Conservation (phyloP, 306 rosid species). For the Quercus mongolica region DNA sequence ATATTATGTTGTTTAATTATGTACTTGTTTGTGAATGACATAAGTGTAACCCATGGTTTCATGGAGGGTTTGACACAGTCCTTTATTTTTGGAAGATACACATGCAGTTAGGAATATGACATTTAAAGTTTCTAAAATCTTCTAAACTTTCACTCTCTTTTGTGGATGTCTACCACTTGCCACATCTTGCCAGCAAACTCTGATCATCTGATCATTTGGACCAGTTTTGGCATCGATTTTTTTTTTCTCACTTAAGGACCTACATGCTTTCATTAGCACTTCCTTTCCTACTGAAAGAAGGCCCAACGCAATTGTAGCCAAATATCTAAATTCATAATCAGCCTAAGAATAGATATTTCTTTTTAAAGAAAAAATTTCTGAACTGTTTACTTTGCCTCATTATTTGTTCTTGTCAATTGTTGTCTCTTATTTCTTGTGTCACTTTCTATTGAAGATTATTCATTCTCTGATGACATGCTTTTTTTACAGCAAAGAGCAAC, state of each 20-base stretch:
- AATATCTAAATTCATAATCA: not conserved
- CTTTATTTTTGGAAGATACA: not conserved
- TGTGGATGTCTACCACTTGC: not conserved
- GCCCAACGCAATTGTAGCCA: not conserved
- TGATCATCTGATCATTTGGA: not conserved
- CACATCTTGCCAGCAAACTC: not conserved
- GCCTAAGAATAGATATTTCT: not conserved
- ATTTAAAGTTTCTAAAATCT: not conserved
- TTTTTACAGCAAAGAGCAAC: constrained; percentile 77
- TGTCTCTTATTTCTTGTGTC: not conserved
- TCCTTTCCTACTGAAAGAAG: not conserved
- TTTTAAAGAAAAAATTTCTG: not conserved
- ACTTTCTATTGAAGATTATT: constrained; percentile 7
- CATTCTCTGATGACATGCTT: not conserved
- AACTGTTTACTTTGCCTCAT: not conserved
- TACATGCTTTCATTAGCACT: not conserved
- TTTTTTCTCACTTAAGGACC: not conserved
- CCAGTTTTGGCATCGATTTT: not conserved
- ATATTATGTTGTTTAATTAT: not conserved
- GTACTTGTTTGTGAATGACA: not conserved
- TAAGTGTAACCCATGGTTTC: not conserved
- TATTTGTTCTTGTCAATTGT: not conserved
- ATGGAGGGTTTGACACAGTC: not conserved
- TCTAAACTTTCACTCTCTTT: not conserved
- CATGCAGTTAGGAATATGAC: not conserved